phyloP scores from a whole-genome alignment of 1,284 basidiomycete genomes.

The Sanghuangporus weigelae region DNA sequence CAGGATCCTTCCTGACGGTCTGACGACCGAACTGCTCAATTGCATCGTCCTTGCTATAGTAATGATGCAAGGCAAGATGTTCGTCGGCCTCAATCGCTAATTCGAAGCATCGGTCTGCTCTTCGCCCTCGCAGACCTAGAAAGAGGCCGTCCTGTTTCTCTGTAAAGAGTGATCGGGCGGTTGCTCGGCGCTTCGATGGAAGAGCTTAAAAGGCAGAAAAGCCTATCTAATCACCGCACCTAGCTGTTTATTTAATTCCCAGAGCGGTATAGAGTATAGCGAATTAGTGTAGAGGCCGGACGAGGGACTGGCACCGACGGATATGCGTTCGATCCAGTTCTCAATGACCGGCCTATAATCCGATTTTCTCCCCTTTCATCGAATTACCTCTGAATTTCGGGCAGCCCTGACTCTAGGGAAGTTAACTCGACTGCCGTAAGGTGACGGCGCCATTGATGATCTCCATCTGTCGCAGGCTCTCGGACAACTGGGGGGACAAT shows the following conservation, averaged over 20 bases:
- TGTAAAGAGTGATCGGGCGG: not conserved
- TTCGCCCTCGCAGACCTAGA: not conserved
- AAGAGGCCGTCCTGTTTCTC: not conserved
- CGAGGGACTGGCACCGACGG: not conserved
- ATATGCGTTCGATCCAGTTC: not conserved
- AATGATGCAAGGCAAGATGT: slow-evolving; percentile 13
- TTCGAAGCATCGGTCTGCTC: not conserved
- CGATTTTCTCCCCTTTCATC: not conserved
- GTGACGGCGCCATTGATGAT: too few relatives aligned
- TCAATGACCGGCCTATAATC: not conserved
- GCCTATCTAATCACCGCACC: slow-evolving; percentile 5
- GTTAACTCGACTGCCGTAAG: too few relatives aligned
- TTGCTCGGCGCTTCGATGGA: not conserved
- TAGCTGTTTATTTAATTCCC: not conserved
- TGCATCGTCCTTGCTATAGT: slow-evolving; percentile 10
- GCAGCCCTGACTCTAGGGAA: too few relatives aligned
- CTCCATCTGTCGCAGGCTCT: too few relatives aligned
- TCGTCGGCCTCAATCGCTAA: slow-evolving; percentile 7
- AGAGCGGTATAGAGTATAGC: not conserved
- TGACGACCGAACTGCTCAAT: slow-evolving; percentile 9
- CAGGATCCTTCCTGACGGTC: slow-evolving; percentile 4
- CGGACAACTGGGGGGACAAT: too few relatives aligned
- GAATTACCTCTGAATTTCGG: too few relatives aligned
- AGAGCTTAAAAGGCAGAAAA: slow-evolving; percentile 9
- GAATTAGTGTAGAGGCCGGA: not conserved